A percentile compares a stretch with the other conserved stretches of the same genome.
phyloP scores from a whole-genome alignment of 2,329 filamentous ascomycete species.

The Sarocladiaceae sp. region DNA sequence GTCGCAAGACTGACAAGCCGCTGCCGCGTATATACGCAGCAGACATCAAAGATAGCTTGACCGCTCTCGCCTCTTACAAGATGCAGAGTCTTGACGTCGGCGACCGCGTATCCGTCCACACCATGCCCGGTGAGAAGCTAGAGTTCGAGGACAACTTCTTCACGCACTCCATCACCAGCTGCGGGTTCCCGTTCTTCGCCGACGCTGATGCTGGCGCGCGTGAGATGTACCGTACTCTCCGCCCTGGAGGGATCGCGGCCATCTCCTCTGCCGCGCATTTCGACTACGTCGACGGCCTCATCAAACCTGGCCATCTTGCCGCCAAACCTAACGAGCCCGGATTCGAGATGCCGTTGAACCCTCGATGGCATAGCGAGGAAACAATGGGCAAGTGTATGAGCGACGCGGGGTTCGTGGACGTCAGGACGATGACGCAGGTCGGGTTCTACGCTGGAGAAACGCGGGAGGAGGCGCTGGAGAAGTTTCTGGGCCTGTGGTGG shows the following conservation, averaged over 20 bases:
- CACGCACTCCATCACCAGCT: conserved; percentile 30
- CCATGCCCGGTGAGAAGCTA: conserved; percentile 19
- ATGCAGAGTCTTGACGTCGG: not conserved
- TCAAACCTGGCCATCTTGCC: not conserved
- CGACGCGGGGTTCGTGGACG: not conserved
- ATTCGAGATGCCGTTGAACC: not conserved
- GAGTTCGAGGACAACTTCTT: conserved; percentile 24
- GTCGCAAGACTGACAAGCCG: not conserved
- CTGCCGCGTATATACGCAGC: conserved; percentile 12
- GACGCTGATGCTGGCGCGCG: conserved; percentile 24
- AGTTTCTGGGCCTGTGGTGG: not conserved
- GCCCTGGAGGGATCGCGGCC: conserved; percentile 25
- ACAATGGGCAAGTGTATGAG: not conserved
- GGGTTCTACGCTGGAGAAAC: not conserved
- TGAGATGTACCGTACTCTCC: conserved; percentile 31
- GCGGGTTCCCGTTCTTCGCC: conserved; percentile 30
- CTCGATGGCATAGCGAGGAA: not conserved
- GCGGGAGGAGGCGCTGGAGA: not conserved
- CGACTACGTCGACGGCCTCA: not conserved
- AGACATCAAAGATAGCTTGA: conserved; percentile 17
- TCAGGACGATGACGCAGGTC: not conserved
- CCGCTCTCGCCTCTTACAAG: conserved; percentile 11
- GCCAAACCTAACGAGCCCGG: not conserved
- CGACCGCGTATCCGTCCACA: conserved; percentile 10
- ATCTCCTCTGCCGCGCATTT: not conserved